Evolutionary conservation across 768 basidiomycete species (phyloP), one percentile per base, ranked within the genome.

Genomic region (Floccularia luteovirens): DNA sequence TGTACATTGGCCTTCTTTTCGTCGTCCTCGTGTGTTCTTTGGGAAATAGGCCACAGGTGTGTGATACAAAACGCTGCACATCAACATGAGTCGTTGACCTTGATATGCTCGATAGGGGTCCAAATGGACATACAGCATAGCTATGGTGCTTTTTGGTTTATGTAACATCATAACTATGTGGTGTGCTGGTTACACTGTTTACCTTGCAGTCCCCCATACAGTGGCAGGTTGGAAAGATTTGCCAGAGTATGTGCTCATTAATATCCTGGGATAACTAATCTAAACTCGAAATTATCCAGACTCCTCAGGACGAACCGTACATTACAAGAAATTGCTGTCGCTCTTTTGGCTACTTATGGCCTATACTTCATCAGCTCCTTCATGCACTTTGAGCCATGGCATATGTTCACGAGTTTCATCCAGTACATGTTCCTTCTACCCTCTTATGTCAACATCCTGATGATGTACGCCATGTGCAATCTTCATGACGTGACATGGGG

Each of bases 401-500:
- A 97, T 71, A 86, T 97, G 78, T 75, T 97, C 61, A 94, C 93
- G 10, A 89, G 82, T 41, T 91, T 93, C 70, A 53, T 79, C 34
- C 87, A 93, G 58, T 98, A 94, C 62, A 73, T 96, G 72, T 87
- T 96, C 71, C 74, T 92, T 49, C 70, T 91, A 27, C 90, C 90
- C 17, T 70, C 68, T 38, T 70, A 70, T 48, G 66, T 90, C 54
- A 90, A 90, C 64, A 90, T 90, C 49, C 62, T 90, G 54, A 90
- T 92, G 77, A 93, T 90, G 74, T 93, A 93, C 55, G 89, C 90
- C 22, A 90, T 93, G 76, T 96, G 91, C 66, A 89, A 88, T 57
- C 55, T 89, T 48, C 89, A 91, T 59, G 88, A 91, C 55, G 87
- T 92, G 32, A 84, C 82, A 23, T 87, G 83, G 90, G 91, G 91